Percentiles rank a stretch among this genome's conserved stretches.
Evolutionary conservation across 768 basidiomycete genomes (phyloP).

Genomic region (Trametes elegans): DNA sequence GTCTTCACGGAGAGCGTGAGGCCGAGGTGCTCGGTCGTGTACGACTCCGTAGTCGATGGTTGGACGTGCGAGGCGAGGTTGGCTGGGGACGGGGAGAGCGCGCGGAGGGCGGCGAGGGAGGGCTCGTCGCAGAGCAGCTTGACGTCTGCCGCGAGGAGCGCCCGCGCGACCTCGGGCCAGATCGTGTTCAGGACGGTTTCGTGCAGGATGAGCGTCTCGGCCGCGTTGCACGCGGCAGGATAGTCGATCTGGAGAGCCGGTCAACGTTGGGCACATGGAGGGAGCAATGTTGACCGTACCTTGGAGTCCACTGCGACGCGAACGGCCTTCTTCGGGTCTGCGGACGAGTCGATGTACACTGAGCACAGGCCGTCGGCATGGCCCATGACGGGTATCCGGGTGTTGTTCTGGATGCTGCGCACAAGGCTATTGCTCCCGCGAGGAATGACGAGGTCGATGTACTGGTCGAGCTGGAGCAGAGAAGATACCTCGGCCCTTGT

Average conservation of each 20-base stretch:
- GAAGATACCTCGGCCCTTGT: constrained; percentile 89
- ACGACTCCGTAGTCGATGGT: constrained; percentile 59
- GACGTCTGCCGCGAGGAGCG: constrained; percentile 68
- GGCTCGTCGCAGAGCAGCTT: constrained; percentile 75
- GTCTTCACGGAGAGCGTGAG: constrained; percentile 79
- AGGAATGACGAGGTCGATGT: constrained; percentile 97
- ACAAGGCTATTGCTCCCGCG: constrained; percentile 93
- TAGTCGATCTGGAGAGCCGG: constrained; percentile 68
- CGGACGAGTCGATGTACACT: constrained; percentile 84
- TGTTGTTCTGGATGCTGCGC: constrained; percentile 81
- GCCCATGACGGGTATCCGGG: constrained; percentile 97
- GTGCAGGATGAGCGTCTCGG: constrained; percentile 88
- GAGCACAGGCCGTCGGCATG: constrained; percentile 96
- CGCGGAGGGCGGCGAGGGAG: constrained; percentile 56
- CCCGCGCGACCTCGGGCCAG: constrained; percentile 78
- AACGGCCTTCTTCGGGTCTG: constrained; percentile 75
- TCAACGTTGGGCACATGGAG: background rate
- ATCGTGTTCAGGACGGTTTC: constrained; percentile 62
- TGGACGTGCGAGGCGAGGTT: constrained; percentile 48
- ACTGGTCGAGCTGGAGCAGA: constrained; percentile 80
- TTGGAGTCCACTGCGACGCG: constrained; percentile 89
- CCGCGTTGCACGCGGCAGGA: constrained; percentile 93
- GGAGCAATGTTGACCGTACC: constrained; percentile 39
- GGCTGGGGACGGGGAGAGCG: constrained; percentile 28
- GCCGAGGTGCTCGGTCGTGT: constrained; percentile 85